A percentile compares a stretch with the other conserved stretches of the same genome.
Evolutionary conservation across 2,329 filamentous ascomycete genomes (phyloP).

Genomic region (Nigrospora sphaerica): DNA sequence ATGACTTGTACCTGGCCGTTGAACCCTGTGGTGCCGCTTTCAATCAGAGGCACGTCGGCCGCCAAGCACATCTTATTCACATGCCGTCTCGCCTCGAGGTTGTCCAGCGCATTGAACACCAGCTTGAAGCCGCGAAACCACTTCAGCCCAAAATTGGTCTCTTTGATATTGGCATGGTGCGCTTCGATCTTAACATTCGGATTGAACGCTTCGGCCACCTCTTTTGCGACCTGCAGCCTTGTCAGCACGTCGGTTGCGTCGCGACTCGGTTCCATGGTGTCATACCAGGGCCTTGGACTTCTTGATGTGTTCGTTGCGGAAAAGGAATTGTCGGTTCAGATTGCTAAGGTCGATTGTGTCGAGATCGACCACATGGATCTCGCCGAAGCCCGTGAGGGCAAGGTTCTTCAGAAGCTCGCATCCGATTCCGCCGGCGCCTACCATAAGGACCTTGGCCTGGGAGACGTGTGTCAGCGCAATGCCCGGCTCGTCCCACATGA

Average conservation of each 20-base stretch:
- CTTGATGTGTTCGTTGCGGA: conserved; percentile 95
- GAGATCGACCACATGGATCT: conserved; percentile 91
- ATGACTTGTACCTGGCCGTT: conserved; percentile 98
- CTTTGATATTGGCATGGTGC: conserved; percentile 93
- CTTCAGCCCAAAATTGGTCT: conserved; percentile 72
- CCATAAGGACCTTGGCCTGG: conserved; percentile 83
- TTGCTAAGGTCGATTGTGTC: conserved; percentile 98
- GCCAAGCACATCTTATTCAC: conserved; percentile 97
- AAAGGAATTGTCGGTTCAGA: conserved; percentile 94
- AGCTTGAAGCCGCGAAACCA: conserved; percentile 82
- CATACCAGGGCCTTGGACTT: conserved; percentile 87
- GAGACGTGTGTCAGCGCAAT: conserved; percentile 24
- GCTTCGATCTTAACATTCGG: conserved; percentile 80
- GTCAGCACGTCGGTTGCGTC: conserved; percentile 10
- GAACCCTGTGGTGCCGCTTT: conserved; percentile 96
- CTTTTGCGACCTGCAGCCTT: conserved; percentile 69
- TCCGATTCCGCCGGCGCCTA: conserved; percentile 93
- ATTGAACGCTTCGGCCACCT: conserved; percentile 85
- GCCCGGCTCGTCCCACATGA: neutral
- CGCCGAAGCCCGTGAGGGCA: conserved; percentile 82
- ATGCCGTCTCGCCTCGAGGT: conserved; percentile 85
- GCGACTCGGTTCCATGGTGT: conserved; percentile 12
- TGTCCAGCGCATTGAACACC: conserved; percentile 96
- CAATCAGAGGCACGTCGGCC: conserved; percentile 82
- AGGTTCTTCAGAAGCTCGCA: conserved; percentile 98